Evolutionary conservation across 2,329 filamentous ascomycete genomes (phyloP).

Genomic region (Penicillium sp.): DNA sequence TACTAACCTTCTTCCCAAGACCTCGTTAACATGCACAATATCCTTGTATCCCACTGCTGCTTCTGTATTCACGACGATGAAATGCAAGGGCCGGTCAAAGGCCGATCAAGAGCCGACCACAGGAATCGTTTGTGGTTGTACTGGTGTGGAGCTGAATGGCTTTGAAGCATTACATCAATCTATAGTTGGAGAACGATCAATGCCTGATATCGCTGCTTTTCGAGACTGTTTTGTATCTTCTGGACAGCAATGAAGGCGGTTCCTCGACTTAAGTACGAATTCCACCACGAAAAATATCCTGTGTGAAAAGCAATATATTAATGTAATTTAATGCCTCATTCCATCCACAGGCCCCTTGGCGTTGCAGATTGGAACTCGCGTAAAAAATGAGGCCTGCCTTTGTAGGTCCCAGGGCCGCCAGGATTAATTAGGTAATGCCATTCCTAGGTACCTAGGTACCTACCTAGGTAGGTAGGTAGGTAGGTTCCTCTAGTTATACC

Average conservation of each 20-base stretch:
- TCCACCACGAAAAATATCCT: too few species aligned
- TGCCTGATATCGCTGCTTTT: background rate
- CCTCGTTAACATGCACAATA: too few species aligned
- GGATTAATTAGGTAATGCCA: background rate
- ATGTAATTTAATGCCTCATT: background rate
- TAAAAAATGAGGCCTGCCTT: too few species aligned
- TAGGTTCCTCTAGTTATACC: background rate
- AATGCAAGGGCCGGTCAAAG: background rate
- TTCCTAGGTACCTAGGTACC: too few species aligned
- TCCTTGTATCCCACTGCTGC: background rate
- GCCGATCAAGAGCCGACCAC: background rate
- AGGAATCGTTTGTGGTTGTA: background rate
- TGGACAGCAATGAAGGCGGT: background rate
- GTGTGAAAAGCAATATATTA: background rate
- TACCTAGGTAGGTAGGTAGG: too few species aligned
- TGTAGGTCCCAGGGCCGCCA: too few species aligned
- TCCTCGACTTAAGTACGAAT: too few species aligned
- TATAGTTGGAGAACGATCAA: background rate
- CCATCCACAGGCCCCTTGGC: too few species aligned
- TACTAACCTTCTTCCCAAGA: background rate
- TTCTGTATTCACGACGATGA: background rate
- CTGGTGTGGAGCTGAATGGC: background rate
- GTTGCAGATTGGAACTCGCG: background rate
- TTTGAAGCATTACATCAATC: background rate
- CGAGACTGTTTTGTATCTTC: background rate